Evolutionary conservation across 805 yeast species (phyloP).

Genomic region (Saccharomyces kudriavzevii): DNA sequence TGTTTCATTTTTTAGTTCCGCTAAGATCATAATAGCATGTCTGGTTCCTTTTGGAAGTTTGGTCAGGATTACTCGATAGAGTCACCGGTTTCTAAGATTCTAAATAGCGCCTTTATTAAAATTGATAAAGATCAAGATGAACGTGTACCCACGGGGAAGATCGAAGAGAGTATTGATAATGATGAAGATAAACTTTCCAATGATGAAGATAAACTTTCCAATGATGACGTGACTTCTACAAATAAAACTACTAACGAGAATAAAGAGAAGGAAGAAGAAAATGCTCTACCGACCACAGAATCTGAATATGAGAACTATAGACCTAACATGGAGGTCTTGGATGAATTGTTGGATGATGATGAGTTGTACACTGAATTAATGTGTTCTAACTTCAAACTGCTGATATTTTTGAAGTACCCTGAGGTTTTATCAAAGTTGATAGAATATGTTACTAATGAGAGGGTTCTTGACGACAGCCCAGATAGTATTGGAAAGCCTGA

Average conservation of each 20-base stretch:
- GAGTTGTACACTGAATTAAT: conserved; percentile 65
- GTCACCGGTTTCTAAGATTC: conserved; percentile 45
- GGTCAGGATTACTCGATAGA: conserved; percentile 49
- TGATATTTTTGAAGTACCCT: conserved; percentile 76
- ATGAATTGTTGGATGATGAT: conserved; percentile 62
- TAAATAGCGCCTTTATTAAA: conserved; percentile 32
- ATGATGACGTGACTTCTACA: background rate
- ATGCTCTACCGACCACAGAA: conserved; percentile 26
- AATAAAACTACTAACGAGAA: conserved; percentile 26
- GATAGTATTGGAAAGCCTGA: conserved; percentile 10
- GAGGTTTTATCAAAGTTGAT: conserved; percentile 61
- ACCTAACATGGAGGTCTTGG: conserved; percentile 37
- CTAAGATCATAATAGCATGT: conserved; percentile 20
- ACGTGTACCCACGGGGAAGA: background rate
- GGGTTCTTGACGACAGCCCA: conserved; percentile 21
- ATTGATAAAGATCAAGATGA: conserved; percentile 8
- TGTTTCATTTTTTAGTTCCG: background rate
- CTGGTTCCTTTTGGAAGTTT: conserved; percentile 54
- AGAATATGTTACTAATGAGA: conserved; percentile 48
- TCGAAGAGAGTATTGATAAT: background rate
- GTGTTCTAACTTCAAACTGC: conserved; percentile 61
- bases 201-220: conserved; percentile 17
- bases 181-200: conserved; percentile 27
- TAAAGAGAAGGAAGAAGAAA: conserved; percentile 14
- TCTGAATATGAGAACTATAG: conserved; percentile 30